Base-by-base conservation (phyloP, 805 yeast genomes). In the Schizosaccharomyces lindneri region DNA sequence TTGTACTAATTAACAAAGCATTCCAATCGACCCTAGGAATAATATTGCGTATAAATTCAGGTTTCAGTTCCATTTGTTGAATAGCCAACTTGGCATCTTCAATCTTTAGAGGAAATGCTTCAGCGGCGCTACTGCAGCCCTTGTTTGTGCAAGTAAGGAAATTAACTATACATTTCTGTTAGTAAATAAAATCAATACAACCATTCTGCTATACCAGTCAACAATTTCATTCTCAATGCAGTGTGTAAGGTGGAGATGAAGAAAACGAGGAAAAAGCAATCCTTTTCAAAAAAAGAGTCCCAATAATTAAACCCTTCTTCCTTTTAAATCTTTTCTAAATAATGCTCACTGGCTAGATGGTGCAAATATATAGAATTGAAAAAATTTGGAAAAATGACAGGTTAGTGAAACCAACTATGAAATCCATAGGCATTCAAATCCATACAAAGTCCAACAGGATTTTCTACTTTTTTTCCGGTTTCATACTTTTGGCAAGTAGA, bases 121-220 rank as follows among this genome's bases (percentile, higher is more conserved):
- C 80, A 15, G 79, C 78, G 5, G 90, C 78, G 15, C 81, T 73
- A 57, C 83, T 87, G 69, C 98, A 93, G 1, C 81, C 68, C 68
- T 84, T 83, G 64, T 87, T 85, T 0, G 97, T 88, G 73, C 98
- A 93, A 70, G 84, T 87, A 64, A 93, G 95, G 72, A 93, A 93
- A 72, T 93, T 93, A 13, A 97, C 86, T n/a, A 98, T 90, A 17
- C 36, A 29, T 24, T 21, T 3, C n/a, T 46, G 59, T 32, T 55
- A 29, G 19, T 13, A n/a, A 55, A 19, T 1, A 9, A 32, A n/a
- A 3, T 9, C 19, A 4, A 24, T 24, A 6, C 4, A 9, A 19
- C 39, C 39, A 13, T 24, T n/a, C 19, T 19, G 3, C 13, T 31
- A 3, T 57, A 57, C 60, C 60, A 19, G 60, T 57, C 27, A 57